A percentile compares a stretch with the other conserved stretches of the same genome.
Evolutionary conservation across 345 rosid genomes (phyloP).

Genomic region (Citrus hindsii): DNA sequence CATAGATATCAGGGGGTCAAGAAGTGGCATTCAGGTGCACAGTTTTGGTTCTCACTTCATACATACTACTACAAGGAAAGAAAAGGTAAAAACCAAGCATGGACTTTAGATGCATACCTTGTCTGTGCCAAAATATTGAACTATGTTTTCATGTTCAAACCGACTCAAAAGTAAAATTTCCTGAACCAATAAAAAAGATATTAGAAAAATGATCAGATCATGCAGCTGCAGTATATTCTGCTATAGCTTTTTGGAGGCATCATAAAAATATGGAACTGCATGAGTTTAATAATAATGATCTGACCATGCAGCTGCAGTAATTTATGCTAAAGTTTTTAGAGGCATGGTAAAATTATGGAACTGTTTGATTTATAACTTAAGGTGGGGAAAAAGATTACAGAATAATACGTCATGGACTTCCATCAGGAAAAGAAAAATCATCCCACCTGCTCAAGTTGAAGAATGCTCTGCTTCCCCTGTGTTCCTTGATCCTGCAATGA

Average conservation of each 20-base stretch:
- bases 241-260: neutral
- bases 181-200: constrained; percentile 31
- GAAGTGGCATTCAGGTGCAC: neutral
- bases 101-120: constrained; percentile 41
- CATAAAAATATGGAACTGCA: neutral
- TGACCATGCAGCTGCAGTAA: neutral
- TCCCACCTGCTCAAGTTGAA: constrained; percentile 76
- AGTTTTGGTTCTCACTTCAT: neutral
- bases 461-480: constrained; percentile 64
- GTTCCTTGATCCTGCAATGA: constrained; percentile 76
- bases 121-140: constrained; percentile 73
- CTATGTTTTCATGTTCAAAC: constrained; percentile 86
- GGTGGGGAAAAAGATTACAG: neutral
- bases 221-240: neutral
- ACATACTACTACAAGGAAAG: neutral
- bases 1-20: neutral
- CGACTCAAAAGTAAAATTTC: constrained; percentile 76
- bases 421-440: neutral
- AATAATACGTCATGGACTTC: neutral
- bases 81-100: neutral
- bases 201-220: constrained; percentile 7
- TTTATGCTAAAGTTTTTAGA: neutral
- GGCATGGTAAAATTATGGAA: neutral
- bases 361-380: neutral
- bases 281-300: neutral